Evolutionary conservation across 1,284 basidiomycete genomes (phyloP).

Genomic region (Leccinum fallax): DNA sequence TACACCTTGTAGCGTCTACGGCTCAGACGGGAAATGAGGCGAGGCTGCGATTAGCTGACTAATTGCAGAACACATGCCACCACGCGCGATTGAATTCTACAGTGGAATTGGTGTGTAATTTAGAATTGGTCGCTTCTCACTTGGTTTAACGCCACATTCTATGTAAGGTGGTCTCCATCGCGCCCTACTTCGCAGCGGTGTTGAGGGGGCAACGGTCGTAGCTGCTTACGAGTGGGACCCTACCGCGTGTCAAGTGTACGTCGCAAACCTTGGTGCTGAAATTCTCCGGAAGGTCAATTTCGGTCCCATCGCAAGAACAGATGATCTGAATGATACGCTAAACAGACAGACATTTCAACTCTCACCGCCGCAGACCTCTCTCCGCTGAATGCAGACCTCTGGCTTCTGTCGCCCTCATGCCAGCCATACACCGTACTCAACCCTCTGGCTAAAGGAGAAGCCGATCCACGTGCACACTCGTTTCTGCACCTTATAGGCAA

Average conservation of each 20-base stretch:
- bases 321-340: not conserved
- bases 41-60: conserved; percentile 28
- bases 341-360: conserved; percentile 62
- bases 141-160: conserved; percentile 9
- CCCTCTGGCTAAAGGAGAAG: conserved; percentile 63
- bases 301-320: not conserved
- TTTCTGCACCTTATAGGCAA: conserved; percentile 68
- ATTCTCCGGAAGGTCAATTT: conserved; percentile 52
- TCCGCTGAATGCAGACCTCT: conserved; percentile 52
- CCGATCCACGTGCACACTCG: conserved; percentile 73
- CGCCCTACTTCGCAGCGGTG: conserved; percentile 56
- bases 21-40: conserved; percentile 18
- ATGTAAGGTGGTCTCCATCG: conserved; percentile 66
- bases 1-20: not conserved
- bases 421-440: conserved; percentile 82
- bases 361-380: conserved; percentile 52
- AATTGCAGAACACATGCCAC: conserved; percentile 3
- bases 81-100: conserved; percentile 71
- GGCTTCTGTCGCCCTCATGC: conserved; percentile 78
- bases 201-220: conserved; percentile 44
- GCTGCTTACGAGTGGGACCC: conserved; percentile 81
- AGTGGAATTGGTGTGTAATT: conserved; percentile 63
- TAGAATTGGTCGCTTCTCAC: conserved; percentile 6
- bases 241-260: conserved; percentile 66
- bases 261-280: conserved; percentile 50